phyloP scores from a whole-genome alignment of 2,329 filamentous ascomycete genomes.

The Teratosphaeria viscida region DNA sequence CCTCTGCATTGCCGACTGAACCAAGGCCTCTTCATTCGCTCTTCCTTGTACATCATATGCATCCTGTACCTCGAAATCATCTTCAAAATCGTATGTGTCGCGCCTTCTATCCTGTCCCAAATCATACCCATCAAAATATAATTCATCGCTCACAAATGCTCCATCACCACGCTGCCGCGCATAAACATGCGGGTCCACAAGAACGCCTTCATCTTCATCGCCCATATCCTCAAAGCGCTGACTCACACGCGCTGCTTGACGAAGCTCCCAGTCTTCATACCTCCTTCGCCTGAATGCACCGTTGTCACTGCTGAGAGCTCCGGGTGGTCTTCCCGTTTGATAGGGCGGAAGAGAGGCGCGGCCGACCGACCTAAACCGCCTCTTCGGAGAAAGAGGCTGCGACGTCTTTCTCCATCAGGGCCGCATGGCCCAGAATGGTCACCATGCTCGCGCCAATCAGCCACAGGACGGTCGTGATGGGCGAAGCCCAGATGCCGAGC shows the following conservation, averaged over 20 bases:
- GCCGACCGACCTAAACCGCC: slow-evolving; percentile 99
- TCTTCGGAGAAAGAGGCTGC: slow-evolving; percentile 99
- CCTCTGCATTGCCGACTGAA: slow-evolving; percentile 67
- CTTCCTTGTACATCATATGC: slow-evolving; percentile 39
- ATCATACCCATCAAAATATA: slow-evolving; percentile 40
- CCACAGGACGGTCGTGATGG: slow-evolving; percentile 80
- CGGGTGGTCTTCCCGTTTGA: slow-evolving; percentile 99
- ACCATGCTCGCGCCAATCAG: slow-evolving; percentile 91
- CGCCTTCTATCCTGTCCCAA: slow-evolving; percentile 31
- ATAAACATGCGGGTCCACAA: slow-evolving; percentile 30
- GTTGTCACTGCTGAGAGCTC: slow-evolving; percentile 46
- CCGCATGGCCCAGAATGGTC: slow-evolving; percentile 86
- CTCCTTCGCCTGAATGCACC: slow-evolving; percentile 41
- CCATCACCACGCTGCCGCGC: slow-evolving; percentile 15
- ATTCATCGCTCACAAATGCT: slow-evolving; percentile 27
- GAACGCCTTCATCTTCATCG: slow-evolving; percentile 33
- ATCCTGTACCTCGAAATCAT: slow-evolving; percentile 43
- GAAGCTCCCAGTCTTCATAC: slow-evolving; percentile 34
- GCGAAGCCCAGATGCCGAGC: slow-evolving; percentile 73
- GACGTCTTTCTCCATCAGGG: slow-evolving; percentile 96
- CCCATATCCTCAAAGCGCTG: slow-evolving; percentile 58
- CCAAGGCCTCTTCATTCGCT: slow-evolving; percentile 63
- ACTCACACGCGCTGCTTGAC: slow-evolving; percentile 16
- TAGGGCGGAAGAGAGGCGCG: slow-evolving; percentile 72
- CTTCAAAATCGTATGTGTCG: slow-evolving; percentile 35